Base-by-base conservation (phyloP, 352 stramenopile species). In the Thalassiosira ordinaria region DNA sequence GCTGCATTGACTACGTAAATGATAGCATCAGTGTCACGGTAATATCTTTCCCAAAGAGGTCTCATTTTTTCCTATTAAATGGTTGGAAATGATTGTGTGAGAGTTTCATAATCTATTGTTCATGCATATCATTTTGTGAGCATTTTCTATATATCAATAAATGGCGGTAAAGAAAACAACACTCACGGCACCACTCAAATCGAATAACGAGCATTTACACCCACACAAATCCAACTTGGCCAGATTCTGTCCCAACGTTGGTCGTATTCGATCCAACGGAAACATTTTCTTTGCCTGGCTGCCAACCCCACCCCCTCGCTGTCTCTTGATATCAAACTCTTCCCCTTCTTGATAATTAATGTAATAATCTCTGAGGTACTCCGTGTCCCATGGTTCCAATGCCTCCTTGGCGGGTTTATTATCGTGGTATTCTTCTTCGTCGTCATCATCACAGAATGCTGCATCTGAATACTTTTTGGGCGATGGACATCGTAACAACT, bases 41-140 rank as follows among this genome's bases (percentile, higher is more conserved):
- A 93, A 63, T 93, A 93, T 65, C 84, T 64, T 74, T 91, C 81
- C 84, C 88, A 91, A 16, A 93, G 74, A 51, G 87, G 76, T 70
- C 85, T 79, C 70, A 93, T 80, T 56, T 79, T 89, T 31, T 68
- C 65, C 57, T 77, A 14, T 63, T 3, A n/a, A n/a, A n/a, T n/a
- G n/a, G n/a, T n/a, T n/a, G n/a, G n/a, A n/a, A n/a, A n/a, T n/a
- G n/a, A n/a, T n/a, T n/a, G n/a, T n/a, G n/a, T n/a, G n/a, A n/a
- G n/a, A n/a, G n/a, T n/a, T n/a, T n/a, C n/a, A n/a, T n/a, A n/a
- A n/a, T n/a, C n/a, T n/a, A n/a, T n/a, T n/a, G n/a, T n/a, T n/a
- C n/a, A n/a, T n/a, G n/a, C n/a, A n/a, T n/a, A n/a, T n/a, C n/a
- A n/a, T n/a, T n/a, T n/a, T n/a, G n/a, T n/a, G n/a, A n/a, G n/a